These are phyloP conservation scores for Centella asiatica DNA, from an alignment of 129 eudicot genomes.

Conservation along the genomic window DNA sequence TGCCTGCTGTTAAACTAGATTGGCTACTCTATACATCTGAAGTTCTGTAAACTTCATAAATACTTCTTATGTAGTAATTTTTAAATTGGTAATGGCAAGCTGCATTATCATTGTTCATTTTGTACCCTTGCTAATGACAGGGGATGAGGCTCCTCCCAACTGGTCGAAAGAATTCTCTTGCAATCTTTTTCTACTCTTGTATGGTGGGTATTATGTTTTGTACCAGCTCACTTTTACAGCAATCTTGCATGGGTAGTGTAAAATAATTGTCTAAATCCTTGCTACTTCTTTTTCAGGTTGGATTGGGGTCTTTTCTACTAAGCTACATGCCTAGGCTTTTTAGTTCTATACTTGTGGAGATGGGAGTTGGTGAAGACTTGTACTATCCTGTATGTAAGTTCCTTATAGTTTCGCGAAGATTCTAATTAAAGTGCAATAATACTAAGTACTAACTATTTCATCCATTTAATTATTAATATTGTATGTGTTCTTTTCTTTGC, in stretches of 20 bases:
- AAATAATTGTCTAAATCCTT: conserved; percentile 9
- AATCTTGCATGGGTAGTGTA: neutral
- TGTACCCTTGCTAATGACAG: conserved; percentile 34
- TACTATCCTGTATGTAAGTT: conserved; percentile 97
- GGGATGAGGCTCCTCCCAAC: conserved; percentile 97
- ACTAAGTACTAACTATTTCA: too few species aligned
- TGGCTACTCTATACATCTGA: too few species aligned
- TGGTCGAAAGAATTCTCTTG: conserved; percentile 71
- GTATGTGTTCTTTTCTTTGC: too few species aligned
- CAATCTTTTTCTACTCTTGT: conserved; percentile 60
- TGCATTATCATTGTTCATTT: neutral
- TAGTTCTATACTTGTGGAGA: conserved; percentile 46
- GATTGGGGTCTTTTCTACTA: conserved; percentile 67
- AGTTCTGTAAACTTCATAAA: neutral
- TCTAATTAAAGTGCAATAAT: neutral
- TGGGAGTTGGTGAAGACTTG: conserved; percentile 75
- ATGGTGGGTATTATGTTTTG: conserved; percentile 34
- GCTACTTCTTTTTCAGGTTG: conserved; percentile 44
- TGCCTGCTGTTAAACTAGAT: neutral
- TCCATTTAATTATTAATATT: too few species aligned
- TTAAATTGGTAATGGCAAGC: too few species aligned
- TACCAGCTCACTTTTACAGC: conserved; percentile 13
- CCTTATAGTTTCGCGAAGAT: conserved; percentile 13
- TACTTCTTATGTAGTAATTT: too few species aligned
- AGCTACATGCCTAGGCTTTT: conserved; percentile 61